phyloP scores from a whole-genome alignment of 2,329 filamentous ascomycete species.

The Bertia moriformis region DNA sequence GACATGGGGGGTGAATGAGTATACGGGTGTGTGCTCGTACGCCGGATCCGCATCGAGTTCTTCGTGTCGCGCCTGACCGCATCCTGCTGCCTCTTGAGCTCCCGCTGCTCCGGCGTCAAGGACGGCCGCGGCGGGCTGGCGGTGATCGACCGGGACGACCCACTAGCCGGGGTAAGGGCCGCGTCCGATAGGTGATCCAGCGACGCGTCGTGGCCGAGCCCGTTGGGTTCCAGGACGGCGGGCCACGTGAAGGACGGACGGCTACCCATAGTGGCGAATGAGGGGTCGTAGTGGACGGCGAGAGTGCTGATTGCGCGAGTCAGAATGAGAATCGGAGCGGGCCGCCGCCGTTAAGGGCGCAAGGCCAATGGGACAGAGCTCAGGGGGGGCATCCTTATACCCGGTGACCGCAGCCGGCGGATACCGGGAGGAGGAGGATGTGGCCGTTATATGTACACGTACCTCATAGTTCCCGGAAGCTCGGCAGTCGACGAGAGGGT shows the following conservation, averaged over 20 bases:
- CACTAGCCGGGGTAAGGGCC: too few species aligned
- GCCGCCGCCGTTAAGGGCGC: neutral
- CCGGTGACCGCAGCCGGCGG: too few species aligned
- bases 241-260: slow-evolving; percentile 35
- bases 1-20: slow-evolving; percentile 24
- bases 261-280: slow-evolving; percentile 34
- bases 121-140: slow-evolving; percentile 39
- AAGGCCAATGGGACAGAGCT: neutral
- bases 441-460: neutral
- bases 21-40: slow-evolving; percentile 19
- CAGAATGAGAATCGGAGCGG: slow-evolving; percentile 2
- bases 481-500: neutral
- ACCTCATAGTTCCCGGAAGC: neutral
- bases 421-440: too few species aligned
- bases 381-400: too few species aligned
- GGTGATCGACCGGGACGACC: slow-evolving; percentile 35
- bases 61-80: slow-evolving; percentile 44
- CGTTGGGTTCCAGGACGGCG: slow-evolving; percentile 6
- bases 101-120: slow-evolving; percentile 44
- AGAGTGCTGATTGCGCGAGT: slow-evolving; percentile 21
- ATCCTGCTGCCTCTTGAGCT: slow-evolving; percentile 45
- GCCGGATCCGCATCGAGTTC: slow-evolving; percentile 30
- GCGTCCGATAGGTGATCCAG: slow-evolving; percentile 30
- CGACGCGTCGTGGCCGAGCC: too few species aligned
- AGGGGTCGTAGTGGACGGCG: slow-evolving; percentile 32